Conservation (phyloP, 2,329 filamentous ascomycete species). For the Pestalotiopsis fici region DNA sequence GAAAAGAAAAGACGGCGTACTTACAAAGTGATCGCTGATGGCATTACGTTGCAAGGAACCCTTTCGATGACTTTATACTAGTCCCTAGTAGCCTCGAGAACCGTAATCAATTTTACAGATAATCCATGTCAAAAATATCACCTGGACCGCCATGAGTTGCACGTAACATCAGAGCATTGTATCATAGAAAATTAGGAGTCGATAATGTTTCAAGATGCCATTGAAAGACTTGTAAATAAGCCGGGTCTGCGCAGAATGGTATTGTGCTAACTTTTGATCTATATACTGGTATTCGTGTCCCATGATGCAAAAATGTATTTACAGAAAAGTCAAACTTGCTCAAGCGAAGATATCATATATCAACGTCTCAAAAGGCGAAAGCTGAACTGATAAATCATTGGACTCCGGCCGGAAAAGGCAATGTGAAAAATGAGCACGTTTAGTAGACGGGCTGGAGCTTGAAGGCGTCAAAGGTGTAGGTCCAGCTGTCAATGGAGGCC, state of each 20-base stretch:
- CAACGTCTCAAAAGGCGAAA: not conserved
- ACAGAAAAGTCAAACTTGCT: not conserved
- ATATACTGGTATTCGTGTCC: not conserved
- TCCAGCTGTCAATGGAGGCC: slow-evolving; percentile 24
- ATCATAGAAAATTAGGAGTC: too few relatives aligned
- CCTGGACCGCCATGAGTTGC: too few relatives aligned
- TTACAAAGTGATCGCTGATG: too few relatives aligned
- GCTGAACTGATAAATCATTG: not conserved
- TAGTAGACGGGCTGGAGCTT: slow-evolving; percentile 11
- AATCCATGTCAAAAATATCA: too few relatives aligned
- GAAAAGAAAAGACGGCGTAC: too few relatives aligned
- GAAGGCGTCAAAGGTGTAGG: slow-evolving; percentile 23
- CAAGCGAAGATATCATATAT: not conserved
- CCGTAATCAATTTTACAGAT: too few relatives aligned
- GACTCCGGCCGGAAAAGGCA: not conserved
- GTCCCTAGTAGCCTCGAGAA: too few relatives aligned
- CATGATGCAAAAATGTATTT: not conserved
- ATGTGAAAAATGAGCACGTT: not conserved
- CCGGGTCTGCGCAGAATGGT: not conserved
- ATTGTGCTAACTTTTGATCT: not conserved
- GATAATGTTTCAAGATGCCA: too few relatives aligned
- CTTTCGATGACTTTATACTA: too few relatives aligned
- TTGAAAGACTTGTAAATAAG: not conserved
- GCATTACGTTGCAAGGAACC: too few relatives aligned
- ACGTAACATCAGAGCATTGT: too few relatives aligned